Evolutionary conservation across 192 early-diverging fungal genomes (phyloP), one percentile per base, ranked within the genome.

Genomic region (Dimargaris cristalligena): DNA sequence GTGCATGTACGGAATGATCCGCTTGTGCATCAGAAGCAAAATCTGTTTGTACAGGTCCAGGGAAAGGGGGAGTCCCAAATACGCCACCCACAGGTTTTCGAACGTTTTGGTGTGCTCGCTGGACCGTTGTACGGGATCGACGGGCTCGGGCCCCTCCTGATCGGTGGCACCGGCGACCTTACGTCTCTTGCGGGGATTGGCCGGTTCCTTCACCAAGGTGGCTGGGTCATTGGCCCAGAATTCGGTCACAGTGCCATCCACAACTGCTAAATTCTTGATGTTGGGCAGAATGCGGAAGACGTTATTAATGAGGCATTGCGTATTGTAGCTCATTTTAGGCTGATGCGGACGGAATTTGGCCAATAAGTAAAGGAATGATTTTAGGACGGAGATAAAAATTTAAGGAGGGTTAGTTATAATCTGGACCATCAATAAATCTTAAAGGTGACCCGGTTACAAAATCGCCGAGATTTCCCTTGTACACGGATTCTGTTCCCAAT

Each of bases 1-100:
- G 14, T 63, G 54, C 82, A 99, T 77, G 62, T 87, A 74, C 48
- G 95, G 95, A 51, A 99, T 85, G 44, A 99, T 82, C 20, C 80
- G 78, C 61, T 86, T 85, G 72, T 99, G 91, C 72, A 99, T 69
- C 18, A 79, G 76, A 45, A 89, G 64, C 33, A 95, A 75, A 0
- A 87, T 73, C 68, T 81, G 79, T 63, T 91, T 92, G 74, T 91
- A 93, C 41, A 82, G 78, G 9, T 80, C 79, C 2, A 74, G 58
- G 1, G 79, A 76, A 67, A 94, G 72, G 16, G 84, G 82, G 35
- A 82, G 76, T 61, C 78, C 66, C 62, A 97, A 67, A 47, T 89
- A 68, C 2, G 78, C 77, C 29, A 94, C 65, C 90, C 91, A 94
- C 52, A 81, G 82, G 33, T 88, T 83, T 34, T 79, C 80, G 58